Evolutionary conservation across 1,284 basidiomycete species (phyloP), one percentile per base, ranked within the genome.

Genomic region (Ustanciosporium gigantosporum): DNA sequence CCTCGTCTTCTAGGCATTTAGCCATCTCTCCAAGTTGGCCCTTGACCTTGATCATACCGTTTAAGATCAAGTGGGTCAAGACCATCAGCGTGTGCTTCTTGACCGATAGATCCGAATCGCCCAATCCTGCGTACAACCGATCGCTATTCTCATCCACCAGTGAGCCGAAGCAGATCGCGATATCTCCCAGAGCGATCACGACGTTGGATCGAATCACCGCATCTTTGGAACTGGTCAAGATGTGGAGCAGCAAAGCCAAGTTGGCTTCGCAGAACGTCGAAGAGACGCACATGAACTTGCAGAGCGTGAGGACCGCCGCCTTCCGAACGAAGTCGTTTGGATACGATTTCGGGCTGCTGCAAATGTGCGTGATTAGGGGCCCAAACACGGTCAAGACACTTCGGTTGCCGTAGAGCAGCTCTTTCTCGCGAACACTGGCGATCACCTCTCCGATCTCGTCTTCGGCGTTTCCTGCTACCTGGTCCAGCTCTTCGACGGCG

Each of bases 1-100:
- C 94, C n/a, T 85, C 82, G 79, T 98, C 93, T 79, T 97, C 91
- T 17, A 98, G 81, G 74, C 94, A 98, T 80, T 98, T 99, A 25
- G 94, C 95, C 92, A 99, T 96, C 82, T 97, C 95, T 25, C 95
- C 94, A 3, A 97, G 82, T 78, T 98, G 94, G 1, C 95, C 95
- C 79, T 98, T 98, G 74, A 97, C 94, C 79, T 98, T 98, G 82
- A 96, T 91, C 94, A 97, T 97, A 1, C 94, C 94, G 74, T 97
- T 97, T 58, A 97, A 80, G 74, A 98, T 98, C 58, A 98, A 80
- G 79, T 98, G 93, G 3, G 94, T 97, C 51, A 98, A 82, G 37
- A 98, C 94, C 94, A 98, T 98, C 39, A 98, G 83, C 34, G 94
- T 96, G 80, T 97, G 96, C 83, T 98, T 97, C 86, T 97, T 98